Evolutionary conservation across 2,329 filamentous ascomycete species (phyloP), one percentile per base, ranked within the genome.

Genomic region (Cordyceps cateniannulata): DNA sequence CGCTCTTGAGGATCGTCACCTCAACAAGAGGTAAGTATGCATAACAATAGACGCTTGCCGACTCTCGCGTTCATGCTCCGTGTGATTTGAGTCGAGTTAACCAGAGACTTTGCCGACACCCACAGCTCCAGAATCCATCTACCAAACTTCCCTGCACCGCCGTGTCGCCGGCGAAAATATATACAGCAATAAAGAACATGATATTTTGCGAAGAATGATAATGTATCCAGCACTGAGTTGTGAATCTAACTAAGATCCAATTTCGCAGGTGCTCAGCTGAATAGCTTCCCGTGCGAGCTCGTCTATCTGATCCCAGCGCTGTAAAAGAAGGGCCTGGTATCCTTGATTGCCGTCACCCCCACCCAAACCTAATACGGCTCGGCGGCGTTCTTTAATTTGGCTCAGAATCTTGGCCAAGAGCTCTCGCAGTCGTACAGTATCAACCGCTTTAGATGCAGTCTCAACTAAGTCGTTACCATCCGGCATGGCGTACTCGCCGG

Each of bases 181-280:
- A n/a, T n/a, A n/a, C n/a, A n/a, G n/a, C n/a, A n/a, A 29, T 29
- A 8, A 29, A 29, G 8, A 29, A 8, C 27, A 29, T 29, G 10
- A 3, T 35, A 35, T 12, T 35, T 35, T 35, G 2, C 10, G 5
- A 35, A 12, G 10, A 35, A 35, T 35, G n/a, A 35, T 3, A 9
- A 35, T 35, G 10, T 35, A 35, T 35, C 10, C 10, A 35, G 10
- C 2, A 9, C 32, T 35, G 29, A 32, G 2, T 32, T 32, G 12
- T 32, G 9, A 32, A 9, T 3, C 12, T 10, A 10, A 7, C 71
- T 69, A 18, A 48, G 45, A 27, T 25, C 0, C 22, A 48, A 12
- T 48, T 2, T 16, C 5, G 10, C 3, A 18, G 14, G 1, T 49
- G 14, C 32, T 50, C 29, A 58, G 32, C 32, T 16, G 45, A 42